Evolutionary conservation across 371 early-diverging fungal species (phyloP), one percentile per base, ranked within the genome.

Genomic region (Saksenaea oblongispora): DNA sequence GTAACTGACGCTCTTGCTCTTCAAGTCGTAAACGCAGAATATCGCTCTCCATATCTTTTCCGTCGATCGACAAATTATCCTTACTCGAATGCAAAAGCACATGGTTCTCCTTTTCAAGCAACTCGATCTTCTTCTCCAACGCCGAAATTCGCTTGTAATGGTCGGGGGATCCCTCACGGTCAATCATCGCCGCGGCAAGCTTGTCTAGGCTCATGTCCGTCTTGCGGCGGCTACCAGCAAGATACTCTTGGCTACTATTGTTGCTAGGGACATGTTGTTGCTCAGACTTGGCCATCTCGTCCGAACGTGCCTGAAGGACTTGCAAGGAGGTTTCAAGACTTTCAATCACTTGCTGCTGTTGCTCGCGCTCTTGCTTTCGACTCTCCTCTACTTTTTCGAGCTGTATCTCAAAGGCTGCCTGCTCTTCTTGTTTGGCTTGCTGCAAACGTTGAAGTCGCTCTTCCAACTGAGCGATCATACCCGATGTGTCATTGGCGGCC

Each of bases 391-490:
- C 10, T 1, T 55, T 53, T 17, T 71, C 67, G 18, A 61, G 34
- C 15, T 67, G 61, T 2, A 51, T 39, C 36, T 62, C 60, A 58
- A 66, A 64, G 9, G 55, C 1, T 4, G 57, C 59, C 17, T 64
- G 61, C n/a, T 64, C 64, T n/a, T 44, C 58, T 26, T 61, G 61
- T n/a, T 65, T 65, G 5, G 56, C 51, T 54, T 63, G 31, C 18
- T 71, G 63, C 17, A 72, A 34, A 13, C 26, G 14, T 31, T 56
- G 18, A 2, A 73, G 28, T 53, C 68, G 67, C 2, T 60, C 62
- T 39, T 70, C 69, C 10, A 77, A 34, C 17, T 70, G 66, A 5
- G 67, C 55, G 5, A 77, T 65, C 65, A 74, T 65, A 5, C 72
- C 74, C 0, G 72, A 64, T 0, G 65, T 55, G 31, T 77, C 74